These are phyloP conservation scores for Knufia petricola DNA, from an alignment of 2,329 filamentous ascomycete species.

Conservation along the genomic window DNA sequence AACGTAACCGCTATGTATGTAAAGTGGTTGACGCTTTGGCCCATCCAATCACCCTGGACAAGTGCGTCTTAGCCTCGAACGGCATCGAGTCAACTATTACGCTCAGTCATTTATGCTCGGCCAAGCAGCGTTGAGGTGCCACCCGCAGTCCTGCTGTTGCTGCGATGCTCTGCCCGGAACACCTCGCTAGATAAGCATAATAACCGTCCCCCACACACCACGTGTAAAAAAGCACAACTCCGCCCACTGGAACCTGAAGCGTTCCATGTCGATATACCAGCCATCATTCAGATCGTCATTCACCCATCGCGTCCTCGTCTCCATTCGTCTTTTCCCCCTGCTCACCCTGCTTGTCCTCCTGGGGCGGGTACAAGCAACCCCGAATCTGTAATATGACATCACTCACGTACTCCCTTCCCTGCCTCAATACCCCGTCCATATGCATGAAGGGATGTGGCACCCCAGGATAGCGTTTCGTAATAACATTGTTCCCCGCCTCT, in stretches of 20 bases:
- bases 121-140: background rate
- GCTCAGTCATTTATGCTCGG: too few species aligned
- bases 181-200: background rate
- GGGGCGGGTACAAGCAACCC: constrained; percentile 16
- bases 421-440: constrained; percentile 18
- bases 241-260: too few species aligned
- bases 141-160: background rate
- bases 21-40: too few species aligned
- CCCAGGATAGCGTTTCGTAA: constrained; percentile 18
- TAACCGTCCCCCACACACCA: background rate
- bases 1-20: too few species aligned
- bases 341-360: background rate
- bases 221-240: background rate
- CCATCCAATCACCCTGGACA: too few species aligned
- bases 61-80: too few species aligned
- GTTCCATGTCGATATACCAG: too few species aligned
- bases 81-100: too few species aligned
- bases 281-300: too few species aligned
- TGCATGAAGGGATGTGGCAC: constrained; percentile 23
- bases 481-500: constrained; percentile 19
- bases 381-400: constrained; percentile 20
- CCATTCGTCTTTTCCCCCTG: background rate
- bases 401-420: constrained; percentile 21
- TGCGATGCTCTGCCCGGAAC: background rate
- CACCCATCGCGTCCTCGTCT: background rate